phyloP scores from a whole-genome alignment of 225 moss, liverwort and hornwort species.

The Antitrichia curtipendula region DNA sequence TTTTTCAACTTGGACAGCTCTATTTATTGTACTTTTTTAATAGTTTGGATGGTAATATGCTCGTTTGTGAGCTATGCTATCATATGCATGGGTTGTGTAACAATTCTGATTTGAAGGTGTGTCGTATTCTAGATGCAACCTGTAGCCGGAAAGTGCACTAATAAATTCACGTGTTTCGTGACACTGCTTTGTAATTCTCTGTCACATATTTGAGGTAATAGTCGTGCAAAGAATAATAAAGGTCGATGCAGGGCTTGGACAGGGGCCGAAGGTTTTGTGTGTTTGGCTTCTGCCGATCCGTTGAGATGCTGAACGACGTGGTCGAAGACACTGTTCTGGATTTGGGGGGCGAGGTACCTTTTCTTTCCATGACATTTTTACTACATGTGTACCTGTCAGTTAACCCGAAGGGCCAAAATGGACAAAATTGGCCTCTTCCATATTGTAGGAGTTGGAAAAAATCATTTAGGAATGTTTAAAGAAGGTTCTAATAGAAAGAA shows the following conservation, averaged over 20 bases:
- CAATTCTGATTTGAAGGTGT: background rate
- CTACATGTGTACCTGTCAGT: background rate
- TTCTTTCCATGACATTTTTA: background rate
- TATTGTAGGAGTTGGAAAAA: background rate
- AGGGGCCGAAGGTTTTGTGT: conserved; percentile 90
- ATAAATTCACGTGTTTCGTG: background rate
- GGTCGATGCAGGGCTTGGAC: conserved; percentile 68
- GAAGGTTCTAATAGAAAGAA: background rate
- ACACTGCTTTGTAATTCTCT: background rate
- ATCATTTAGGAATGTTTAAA: background rate
- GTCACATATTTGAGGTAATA: background rate
- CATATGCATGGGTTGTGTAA: background rate
- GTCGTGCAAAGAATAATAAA: background rate
- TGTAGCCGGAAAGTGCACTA: background rate
- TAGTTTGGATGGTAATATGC: background rate
- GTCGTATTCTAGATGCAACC: background rate
- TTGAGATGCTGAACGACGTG: conserved; percentile 97
- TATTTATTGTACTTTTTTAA: background rate
- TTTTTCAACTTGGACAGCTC: background rate
- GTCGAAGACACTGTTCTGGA: conserved; percentile 89
- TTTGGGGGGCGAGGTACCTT: conserved; percentile 81
- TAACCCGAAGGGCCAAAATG: background rate
- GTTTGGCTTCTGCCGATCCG: conserved; percentile 90
- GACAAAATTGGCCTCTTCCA: background rate
- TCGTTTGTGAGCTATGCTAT: background rate